phyloP scores from a whole-genome alignment of 345 rosid species.

The Gossypium australe region DNA sequence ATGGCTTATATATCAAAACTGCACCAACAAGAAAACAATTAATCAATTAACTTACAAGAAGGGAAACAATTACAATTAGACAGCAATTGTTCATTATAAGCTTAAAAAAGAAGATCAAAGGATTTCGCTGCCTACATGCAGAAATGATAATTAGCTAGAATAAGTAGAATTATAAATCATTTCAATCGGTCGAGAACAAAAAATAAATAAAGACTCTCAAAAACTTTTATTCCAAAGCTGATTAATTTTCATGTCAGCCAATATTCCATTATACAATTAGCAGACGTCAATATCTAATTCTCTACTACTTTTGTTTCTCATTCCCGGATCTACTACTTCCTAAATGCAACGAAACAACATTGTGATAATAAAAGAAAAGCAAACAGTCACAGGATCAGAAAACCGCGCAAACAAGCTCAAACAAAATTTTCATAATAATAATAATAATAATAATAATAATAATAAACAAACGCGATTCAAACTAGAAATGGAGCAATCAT shows the following conservation, averaged over 20 bases:
- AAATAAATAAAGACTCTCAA: not conserved
- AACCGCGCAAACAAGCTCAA: not conserved
- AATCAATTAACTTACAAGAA: not conserved
- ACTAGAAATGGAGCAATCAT: not conserved
- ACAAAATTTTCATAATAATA: not conserved
- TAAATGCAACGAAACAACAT: not conserved
- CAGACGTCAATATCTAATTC: not conserved
- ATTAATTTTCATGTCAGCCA: not conserved
- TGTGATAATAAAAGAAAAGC: not conserved
- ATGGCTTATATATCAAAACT: slow-evolving; percentile 9
- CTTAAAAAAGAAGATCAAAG: not conserved
- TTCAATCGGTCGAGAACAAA: not conserved
- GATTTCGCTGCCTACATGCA: not conserved
- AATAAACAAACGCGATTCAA: not conserved
- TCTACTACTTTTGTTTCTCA: not conserved
- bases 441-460: too few species aligned
- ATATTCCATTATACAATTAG: not conserved
- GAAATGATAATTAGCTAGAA: not conserved
- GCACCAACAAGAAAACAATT: slow-evolving; percentile 12
- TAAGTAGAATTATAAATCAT: not conserved
- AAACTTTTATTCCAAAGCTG: not conserved
- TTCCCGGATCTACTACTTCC: not conserved
- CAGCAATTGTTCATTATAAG: not conserved
- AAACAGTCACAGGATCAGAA: not conserved
- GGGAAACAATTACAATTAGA: not conserved